Evolutionary conservation across 2,329 filamentous ascomycete genomes (phyloP), one percentile per base, ranked within the genome.

Genomic region (Hymenoscyphus repandus): DNA sequence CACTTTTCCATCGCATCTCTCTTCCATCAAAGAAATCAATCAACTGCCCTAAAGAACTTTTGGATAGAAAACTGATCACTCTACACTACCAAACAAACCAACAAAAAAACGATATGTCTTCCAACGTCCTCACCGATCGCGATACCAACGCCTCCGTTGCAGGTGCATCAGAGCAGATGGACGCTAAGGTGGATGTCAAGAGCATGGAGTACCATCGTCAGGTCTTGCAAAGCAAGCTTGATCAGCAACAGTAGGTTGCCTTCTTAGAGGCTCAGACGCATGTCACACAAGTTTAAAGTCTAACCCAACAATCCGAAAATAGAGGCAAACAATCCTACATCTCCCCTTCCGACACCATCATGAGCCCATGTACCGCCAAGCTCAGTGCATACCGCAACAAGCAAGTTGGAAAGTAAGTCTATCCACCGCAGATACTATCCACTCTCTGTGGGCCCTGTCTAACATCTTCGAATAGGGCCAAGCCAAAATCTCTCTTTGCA

Each of bases 331-430:
- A 61, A 56, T 58, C 61, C 36, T 92, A 91, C 71, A 75, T 91
- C 67, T 91, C 86, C 15, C 89, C 89, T 2, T 91, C 87, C n/a
- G 89, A 95, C 70, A 83, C 82, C 70, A 91, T 95, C 74, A 88
- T 90, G 83, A 90, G 86, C 62, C 89, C 89, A 33, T 90, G 88
- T 70, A 87, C 85, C 15, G 85, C 87, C 69, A 93, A 93, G 77
- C 79, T 93, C 62, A 86, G 78, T 57, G 85, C 86, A 37, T 82
- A 91, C 69, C 86, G 88, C 71, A 88, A 81, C 72, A 90, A 90
- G 74, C 85, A 89, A 64, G 83, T 83, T 56, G 79, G 78, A 72
- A 92, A 90, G 85, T 89, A 76, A 66, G 80, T 77, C 18, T 5
- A 10, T 37, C 30, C 36, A 27, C 22, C 18, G 6, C 39, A 46